Evolutionary conservation across 192 early-diverging fungal genomes (phyloP).

Genomic region (Rhizophagus prolifer): DNA sequence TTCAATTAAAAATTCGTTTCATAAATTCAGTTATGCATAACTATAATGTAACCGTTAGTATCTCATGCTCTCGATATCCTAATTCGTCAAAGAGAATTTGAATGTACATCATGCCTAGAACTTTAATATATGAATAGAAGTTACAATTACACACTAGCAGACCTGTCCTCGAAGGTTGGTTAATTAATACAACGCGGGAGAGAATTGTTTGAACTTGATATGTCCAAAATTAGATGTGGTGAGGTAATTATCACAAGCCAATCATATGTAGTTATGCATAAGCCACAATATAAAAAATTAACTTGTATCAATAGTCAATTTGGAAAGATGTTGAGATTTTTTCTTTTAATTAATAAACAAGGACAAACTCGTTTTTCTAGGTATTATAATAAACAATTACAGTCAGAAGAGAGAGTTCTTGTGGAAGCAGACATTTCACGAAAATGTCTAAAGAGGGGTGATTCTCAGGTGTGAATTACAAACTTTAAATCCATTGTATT

Average conservation of each 20-base stretch:
- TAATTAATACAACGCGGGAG: too few species aligned
- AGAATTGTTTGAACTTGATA: too few species aligned
- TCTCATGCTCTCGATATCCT: too few species aligned
- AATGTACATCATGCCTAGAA: too few species aligned
- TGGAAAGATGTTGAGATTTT: conserved; percentile 35
- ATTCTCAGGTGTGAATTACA: conserved; percentile 29
- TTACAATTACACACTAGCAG: too few species aligned
- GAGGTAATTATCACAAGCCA: not conserved
- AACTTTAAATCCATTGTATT: not conserved
- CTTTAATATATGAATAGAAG: too few species aligned
- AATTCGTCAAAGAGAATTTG: too few species aligned
- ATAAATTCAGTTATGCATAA: too few species aligned
- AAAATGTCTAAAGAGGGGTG: conserved; percentile 32
- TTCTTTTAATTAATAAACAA: conserved; percentile 40
- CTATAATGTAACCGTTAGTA: too few species aligned
- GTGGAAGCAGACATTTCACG: conserved; percentile 35
- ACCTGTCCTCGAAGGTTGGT: too few species aligned
- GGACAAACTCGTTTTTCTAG: conserved; percentile 43
- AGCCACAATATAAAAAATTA: not conserved
- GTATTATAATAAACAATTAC: conserved; percentile 25
- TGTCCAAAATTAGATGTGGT: too few species aligned
- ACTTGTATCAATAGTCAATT: not conserved
- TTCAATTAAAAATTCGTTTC: too few species aligned
- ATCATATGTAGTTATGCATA: not conserved
- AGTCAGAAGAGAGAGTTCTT: conserved; percentile 23